A percentile compares a stretch with the other conserved stretches of the same genome.
These are phyloP conservation scores for Brasenia schreberi DNA, from an alignment of 164 flowering plant species.

Conservation along the genomic window DNA sequence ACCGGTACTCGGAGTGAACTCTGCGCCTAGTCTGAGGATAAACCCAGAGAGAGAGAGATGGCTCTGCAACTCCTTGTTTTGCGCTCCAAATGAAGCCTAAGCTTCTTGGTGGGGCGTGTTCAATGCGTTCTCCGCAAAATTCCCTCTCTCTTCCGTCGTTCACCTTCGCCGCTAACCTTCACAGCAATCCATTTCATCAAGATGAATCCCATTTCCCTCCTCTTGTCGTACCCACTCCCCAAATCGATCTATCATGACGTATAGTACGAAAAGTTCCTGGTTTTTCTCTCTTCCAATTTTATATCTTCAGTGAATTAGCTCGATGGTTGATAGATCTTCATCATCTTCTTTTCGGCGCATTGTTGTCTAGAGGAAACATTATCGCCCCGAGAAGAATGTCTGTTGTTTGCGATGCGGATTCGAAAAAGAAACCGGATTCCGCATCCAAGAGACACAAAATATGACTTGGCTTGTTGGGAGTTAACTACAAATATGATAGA, in stretches of 20 bases:
- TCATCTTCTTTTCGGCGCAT: conserved; percentile 23
- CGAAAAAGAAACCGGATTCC: conserved; percentile 58
- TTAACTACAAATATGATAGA: too few relatives aligned
- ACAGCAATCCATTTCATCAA: conserved; percentile 21
- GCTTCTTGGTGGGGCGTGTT: conserved; percentile 14
- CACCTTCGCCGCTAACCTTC: conserved; percentile 37
- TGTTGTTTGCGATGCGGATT: conserved; percentile 68
- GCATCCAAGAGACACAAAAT: conserved; percentile 50
- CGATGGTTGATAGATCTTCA: too few relatives aligned
- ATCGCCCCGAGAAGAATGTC: conserved; percentile 22
- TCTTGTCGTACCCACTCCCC: neutral
- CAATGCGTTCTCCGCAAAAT: conserved; percentile 8
- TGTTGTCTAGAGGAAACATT: conserved; percentile 23
- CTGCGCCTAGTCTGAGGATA: neutral
- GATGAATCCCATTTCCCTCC: conserved; percentile 17
- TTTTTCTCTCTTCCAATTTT: neutral
- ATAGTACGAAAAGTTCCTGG: neutral
- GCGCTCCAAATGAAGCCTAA: conserved; percentile 23
- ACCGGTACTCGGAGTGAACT: too few relatives aligned
- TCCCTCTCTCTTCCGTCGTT: conserved; percentile 20
- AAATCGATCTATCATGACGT: too few relatives aligned
- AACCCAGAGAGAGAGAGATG: conserved; percentile 12
- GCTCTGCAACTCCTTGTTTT: conserved; percentile 20
- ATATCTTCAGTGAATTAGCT: too few relatives aligned
- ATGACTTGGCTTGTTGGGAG: too few relatives aligned